Conservation (phyloP, 208 protist species). For the Crithidia sp. region DNA sequence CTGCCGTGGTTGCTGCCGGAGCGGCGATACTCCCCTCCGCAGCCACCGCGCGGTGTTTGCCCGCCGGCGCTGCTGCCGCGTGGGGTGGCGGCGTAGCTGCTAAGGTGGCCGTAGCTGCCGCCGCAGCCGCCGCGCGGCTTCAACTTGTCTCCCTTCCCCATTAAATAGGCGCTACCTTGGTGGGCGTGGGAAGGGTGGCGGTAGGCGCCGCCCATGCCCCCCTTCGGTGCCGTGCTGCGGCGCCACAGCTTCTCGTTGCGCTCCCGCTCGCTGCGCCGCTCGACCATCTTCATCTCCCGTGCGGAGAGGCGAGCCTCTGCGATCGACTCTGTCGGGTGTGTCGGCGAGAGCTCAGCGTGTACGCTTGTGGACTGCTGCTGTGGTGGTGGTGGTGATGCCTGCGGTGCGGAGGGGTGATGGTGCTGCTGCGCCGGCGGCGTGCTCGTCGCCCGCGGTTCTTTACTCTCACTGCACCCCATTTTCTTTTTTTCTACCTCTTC, state of each 20-base stretch:
- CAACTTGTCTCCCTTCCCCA: slow-evolving; percentile 1
- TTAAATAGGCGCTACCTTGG: slow-evolving; percentile 18
- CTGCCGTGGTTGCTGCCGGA: slow-evolving; percentile 16
- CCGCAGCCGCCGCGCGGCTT: slow-evolving; percentile 10
- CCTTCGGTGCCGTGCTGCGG: not conserved
- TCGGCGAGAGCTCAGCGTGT: not conserved
- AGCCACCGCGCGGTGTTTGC: slow-evolving; percentile 10
- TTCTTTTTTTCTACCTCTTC: not conserved
- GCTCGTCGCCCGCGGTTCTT: slow-evolving; percentile 3
- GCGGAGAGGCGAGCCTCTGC: not conserved
- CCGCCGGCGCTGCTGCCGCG: not conserved
- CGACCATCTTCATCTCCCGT: not conserved
- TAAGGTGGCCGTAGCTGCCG: slow-evolving; percentile 18
- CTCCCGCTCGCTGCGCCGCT: slow-evolving; percentile 16
- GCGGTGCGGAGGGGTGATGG: not conserved
- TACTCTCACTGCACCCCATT: slow-evolving; percentile 21
- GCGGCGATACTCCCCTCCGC: slow-evolving; percentile 23
- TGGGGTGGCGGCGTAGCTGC: slow-evolving; percentile 6
- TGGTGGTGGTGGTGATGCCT: not conserved
- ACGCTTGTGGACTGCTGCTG: not conserved
- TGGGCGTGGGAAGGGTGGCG: not conserved
- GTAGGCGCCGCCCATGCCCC: slow-evolving; percentile 16
- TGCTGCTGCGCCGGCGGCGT: not conserved
- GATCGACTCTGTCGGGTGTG: not conserved
- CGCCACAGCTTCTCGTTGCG: slow-evolving; percentile 19